Conservation (phyloP, 352 stramenopile genomes). For the Phytophthora pinifolia region DNA sequence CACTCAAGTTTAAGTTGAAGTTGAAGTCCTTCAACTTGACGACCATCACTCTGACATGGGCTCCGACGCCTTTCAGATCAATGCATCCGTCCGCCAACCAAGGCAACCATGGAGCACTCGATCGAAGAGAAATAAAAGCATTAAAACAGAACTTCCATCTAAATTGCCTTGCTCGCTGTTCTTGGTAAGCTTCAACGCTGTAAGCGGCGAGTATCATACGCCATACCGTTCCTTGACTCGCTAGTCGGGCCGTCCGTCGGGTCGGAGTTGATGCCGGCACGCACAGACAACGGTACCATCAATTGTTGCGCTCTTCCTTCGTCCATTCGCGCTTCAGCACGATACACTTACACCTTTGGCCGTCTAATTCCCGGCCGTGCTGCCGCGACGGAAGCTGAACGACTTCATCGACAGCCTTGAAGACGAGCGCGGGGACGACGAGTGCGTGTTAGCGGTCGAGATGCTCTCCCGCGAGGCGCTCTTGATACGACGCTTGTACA, state of each 20-base stretch:
- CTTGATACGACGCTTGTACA: conserved; percentile 70
- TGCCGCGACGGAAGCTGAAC: conserved; percentile 69
- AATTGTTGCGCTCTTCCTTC: conserved; percentile 22
- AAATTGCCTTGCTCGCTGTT: conserved; percentile 32
- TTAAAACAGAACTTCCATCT: conserved; percentile 40
- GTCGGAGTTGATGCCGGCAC: conserved; percentile 3
- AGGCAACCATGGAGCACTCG: not conserved
- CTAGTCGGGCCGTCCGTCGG: conserved; percentile 13
- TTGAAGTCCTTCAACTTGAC: no score
- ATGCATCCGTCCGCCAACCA: no score
- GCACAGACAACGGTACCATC: no score
- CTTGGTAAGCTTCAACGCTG: conserved; percentile 25
- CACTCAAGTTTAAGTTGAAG: no score
- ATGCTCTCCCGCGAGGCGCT: conserved; percentile 49
- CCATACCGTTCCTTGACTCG: conserved; percentile 24
- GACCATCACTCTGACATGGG: no score
- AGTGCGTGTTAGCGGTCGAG: conserved; percentile 41
- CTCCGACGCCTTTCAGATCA: no score
- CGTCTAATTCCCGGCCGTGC: conserved; percentile 50
- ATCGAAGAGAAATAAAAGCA: conserved; percentile 19
- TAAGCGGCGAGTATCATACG: conserved; percentile 21
- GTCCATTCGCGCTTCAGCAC: conserved; percentile 19
- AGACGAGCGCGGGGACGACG: conserved; percentile 57
- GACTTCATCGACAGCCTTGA: conserved; percentile 71
- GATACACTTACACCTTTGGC: conserved; percentile 30